phyloP scores from a whole-genome alignment of 1,284 basidiomycete species.

The Fomitopsis pinicola region DNA sequence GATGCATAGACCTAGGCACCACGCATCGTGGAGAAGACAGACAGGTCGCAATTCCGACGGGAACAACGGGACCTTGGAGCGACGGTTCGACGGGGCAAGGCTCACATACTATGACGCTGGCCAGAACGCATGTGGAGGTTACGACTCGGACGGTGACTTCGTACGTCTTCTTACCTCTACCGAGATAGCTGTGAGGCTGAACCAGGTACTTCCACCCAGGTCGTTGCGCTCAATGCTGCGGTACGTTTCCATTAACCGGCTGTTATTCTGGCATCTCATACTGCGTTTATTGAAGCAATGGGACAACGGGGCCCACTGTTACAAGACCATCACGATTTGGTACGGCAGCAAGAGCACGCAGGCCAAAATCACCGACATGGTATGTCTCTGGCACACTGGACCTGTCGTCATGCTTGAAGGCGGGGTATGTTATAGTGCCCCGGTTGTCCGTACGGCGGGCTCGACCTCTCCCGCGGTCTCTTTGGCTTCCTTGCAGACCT shows the following conservation, averaged over 20 bases:
- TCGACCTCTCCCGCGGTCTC: constrained; percentile 77
- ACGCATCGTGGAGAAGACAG: background rate
- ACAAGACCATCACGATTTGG: constrained; percentile 14
- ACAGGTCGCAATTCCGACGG: background rate
- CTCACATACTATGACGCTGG: constrained; percentile 33
- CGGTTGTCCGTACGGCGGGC: constrained; percentile 64
- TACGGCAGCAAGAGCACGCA: constrained; percentile 19
- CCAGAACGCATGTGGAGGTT: constrained; percentile 33
- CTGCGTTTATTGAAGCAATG: constrained; percentile 11
- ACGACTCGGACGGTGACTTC: constrained; percentile 29
- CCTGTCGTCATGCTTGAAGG: background rate
- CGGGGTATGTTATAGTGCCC: constrained; percentile 44
- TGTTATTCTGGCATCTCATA: background rate
- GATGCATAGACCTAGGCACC: background rate
- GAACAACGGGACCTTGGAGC: background rate
- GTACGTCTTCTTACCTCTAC: constrained; percentile 22
- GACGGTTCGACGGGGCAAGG: constrained; percentile 19
- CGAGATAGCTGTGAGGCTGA: background rate
- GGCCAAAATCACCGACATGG: constrained; percentile 22
- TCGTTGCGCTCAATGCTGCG: constrained; percentile 34
- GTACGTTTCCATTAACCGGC: constrained; percentile 19
- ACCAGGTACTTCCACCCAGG: constrained; percentile 17
- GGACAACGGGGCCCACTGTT: constrained; percentile 19
- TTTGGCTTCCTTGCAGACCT: constrained; percentile 56
- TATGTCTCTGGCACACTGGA: constrained; percentile 4